phyloP scores from a whole-genome alignment of 805 yeast genomes.

The Candida tibetensis region DNA sequence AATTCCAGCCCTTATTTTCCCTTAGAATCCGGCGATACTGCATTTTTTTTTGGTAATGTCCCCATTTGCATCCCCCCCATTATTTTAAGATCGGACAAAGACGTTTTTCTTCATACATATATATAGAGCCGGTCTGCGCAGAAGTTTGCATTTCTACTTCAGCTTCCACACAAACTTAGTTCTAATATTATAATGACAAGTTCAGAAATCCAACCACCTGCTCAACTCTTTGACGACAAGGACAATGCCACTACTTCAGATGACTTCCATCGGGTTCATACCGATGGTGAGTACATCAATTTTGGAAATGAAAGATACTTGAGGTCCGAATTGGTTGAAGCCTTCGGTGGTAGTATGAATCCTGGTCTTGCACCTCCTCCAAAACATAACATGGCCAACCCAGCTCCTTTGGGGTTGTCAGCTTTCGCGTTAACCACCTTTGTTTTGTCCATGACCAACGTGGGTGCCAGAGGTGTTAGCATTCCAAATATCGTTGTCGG shows the following conservation, averaged over 20 bases:
- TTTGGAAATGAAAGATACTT: conserved; percentile 72
- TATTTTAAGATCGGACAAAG: conserved; percentile 19
- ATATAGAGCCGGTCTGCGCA: too few relatives aligned
- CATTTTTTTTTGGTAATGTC: too few relatives aligned
- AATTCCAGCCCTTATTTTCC: too few relatives aligned
- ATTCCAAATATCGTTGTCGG: conserved; percentile 62
- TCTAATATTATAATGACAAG: too few relatives aligned
- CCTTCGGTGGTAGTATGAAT: conserved; percentile 81
- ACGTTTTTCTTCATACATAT: too few relatives aligned
- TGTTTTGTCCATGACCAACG: conserved; percentile 60
- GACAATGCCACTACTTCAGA: too few relatives aligned
- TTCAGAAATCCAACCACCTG: too few relatives aligned
- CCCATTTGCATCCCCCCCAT: too few relatives aligned
- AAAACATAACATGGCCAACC: conserved; percentile 51
- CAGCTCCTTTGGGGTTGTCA: conserved; percentile 71
- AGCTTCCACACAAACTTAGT: too few relatives aligned
- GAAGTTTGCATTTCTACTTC: too few relatives aligned
- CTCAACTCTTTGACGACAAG: too few relatives aligned
- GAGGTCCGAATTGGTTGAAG: conserved; percentile 55
- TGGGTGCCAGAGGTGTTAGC: conserved; percentile 65
- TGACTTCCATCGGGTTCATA: conserved; percentile 31
- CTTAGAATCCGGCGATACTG: too few relatives aligned
- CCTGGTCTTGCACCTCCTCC: conserved; percentile 56
- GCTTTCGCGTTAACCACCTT: conserved; percentile 70
- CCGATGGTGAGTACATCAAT: conserved; percentile 61